Evolutionary conservation across 176 grass and related monocot species (phyloP).

Genomic region (Tillandsia fasciculata): DNA sequence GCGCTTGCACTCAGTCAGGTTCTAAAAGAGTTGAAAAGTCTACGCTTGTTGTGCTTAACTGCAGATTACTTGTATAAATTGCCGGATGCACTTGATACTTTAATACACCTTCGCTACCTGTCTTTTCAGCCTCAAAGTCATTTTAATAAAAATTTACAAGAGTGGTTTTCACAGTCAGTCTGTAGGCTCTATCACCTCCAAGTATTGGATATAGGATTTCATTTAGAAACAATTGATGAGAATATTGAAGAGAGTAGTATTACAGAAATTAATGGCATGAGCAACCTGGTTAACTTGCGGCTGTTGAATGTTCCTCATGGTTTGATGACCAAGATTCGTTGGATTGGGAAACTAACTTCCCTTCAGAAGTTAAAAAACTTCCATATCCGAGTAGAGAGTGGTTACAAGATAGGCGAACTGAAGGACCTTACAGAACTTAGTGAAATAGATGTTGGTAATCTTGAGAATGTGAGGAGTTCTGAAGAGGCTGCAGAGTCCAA

Average conservation of each 20-base stretch:
- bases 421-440: slow-evolving; percentile 9
- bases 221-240: not conserved
- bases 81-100: not conserved
- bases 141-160: not conserved
- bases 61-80: not conserved
- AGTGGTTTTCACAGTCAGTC: not conserved
- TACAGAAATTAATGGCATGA: not conserved
- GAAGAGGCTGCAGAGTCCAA: slow-evolving; percentile 6
- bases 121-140: not conserved
- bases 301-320: slow-evolving; percentile 10
- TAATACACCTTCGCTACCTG: slow-evolving; percentile 5
- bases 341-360: slow-evolving; percentile 13
- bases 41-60: not conserved
- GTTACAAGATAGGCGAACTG: slow-evolving; percentile 7
- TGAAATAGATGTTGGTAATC: slow-evolving; percentile 4
- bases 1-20: not conserved
- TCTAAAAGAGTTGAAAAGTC: not conserved
- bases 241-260: not conserved
- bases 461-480: slow-evolving; percentile 11
- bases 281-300: not conserved
- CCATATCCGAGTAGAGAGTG: slow-evolving; percentile 1
- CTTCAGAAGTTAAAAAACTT: slow-evolving; percentile 21
- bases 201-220: not conserved
- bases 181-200: not conserved
- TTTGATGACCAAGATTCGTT: slow-evolving; percentile 6